Conservation (phyloP, 2,329 filamentous ascomycete species). For the Colletotrichum nymphaeae region DNA sequence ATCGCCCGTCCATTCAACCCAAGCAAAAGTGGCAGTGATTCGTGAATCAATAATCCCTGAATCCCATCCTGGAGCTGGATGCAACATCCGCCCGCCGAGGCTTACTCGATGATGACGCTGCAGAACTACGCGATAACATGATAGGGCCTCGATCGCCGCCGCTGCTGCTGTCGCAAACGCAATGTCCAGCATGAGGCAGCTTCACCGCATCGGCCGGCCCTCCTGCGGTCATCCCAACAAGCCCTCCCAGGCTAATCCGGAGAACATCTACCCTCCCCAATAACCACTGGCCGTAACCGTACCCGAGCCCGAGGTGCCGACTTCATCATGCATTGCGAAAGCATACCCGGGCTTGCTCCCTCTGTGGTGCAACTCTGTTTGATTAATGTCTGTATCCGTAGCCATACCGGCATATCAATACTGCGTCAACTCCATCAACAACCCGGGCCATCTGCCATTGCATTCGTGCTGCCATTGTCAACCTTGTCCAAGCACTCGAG, state of each 20-base stretch:
- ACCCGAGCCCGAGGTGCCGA: slow-evolving; percentile 5
- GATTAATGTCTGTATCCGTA: slow-evolving; percentile 4
- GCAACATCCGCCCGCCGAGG: slow-evolving; percentile 9
- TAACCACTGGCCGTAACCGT: too few species aligned
- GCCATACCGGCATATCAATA: slow-evolving; percentile 23
- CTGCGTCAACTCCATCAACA: neutral
- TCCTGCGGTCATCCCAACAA: slow-evolving; percentile 19
- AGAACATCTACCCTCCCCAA: neutral
- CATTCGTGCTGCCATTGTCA: neutral
- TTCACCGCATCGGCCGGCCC: slow-evolving; percentile 16
- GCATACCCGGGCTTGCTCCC: slow-evolving; percentile 3
- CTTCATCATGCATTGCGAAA: slow-evolving; percentile 7
- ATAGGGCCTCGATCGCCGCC: slow-evolving; percentile 8
- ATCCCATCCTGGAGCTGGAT: slow-evolving; percentile 11
- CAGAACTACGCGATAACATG: slow-evolving; percentile 13
- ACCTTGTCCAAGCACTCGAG: neutral
- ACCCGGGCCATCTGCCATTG: neutral
- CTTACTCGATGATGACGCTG: slow-evolving; percentile 27
- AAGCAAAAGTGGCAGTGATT: neutral
- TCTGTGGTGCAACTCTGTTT: slow-evolving; percentile 21
- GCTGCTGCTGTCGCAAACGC: neutral
- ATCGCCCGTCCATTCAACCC: neutral
- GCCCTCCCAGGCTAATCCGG: slow-evolving; percentile 3
- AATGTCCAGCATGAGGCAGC: neutral
- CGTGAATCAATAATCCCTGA: neutral